Evolutionary conservation across 345 rosid genomes (phyloP), one percentile per base, ranked within the genome.

Genomic region (Heritiera fomes): DNA sequence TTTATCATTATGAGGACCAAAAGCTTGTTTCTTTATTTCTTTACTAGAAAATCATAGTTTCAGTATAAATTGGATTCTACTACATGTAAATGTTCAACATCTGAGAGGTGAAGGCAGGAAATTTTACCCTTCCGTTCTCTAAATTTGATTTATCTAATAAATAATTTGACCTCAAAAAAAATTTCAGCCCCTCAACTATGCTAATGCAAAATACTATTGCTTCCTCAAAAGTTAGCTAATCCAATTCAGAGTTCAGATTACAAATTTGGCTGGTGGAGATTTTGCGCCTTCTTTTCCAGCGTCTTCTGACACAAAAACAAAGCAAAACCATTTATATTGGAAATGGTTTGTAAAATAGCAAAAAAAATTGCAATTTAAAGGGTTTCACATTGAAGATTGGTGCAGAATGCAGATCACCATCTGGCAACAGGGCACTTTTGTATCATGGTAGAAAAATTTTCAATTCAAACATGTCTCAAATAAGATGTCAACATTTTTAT

Each of bases 231-330:
- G 32, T 13, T 17, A 43, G 7, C 52, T 8, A 73, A 30, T 23
- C 63, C 72, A 72, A 74, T 46, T 52, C 41, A 61, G 50, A 58
- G 40, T 47, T 83, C 76, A 87, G 15, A 86, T 78, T 61, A 88
- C 74, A 69, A 88, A 45, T 80, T 73, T 81, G 55, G 85, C 9
- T 7, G 78, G 73, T 7, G 86, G 52, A 49, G 82, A 78, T 59
- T 84, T 81, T 41, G 50, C 68, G 13, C 77, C 84, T 77, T 76
- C 79, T 63, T 80, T 76, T 63, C 15, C 77, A 12, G 53, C 78
- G 70, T 78, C 80, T 68, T 82, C 87, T 88, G 85, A 55, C 47
- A 83, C 23, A 75, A 53, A 53, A 18, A 77, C 12, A 75, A 32
- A 13, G 7, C 32, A 45, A 53, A 61, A 41, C 50, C n/a, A 12